Percentiles rank a stretch among this genome's conserved stretches.
Conservation (phyloP, 2,329 filamentous ascomycete species). For the Talaromyces sp. region DNA sequence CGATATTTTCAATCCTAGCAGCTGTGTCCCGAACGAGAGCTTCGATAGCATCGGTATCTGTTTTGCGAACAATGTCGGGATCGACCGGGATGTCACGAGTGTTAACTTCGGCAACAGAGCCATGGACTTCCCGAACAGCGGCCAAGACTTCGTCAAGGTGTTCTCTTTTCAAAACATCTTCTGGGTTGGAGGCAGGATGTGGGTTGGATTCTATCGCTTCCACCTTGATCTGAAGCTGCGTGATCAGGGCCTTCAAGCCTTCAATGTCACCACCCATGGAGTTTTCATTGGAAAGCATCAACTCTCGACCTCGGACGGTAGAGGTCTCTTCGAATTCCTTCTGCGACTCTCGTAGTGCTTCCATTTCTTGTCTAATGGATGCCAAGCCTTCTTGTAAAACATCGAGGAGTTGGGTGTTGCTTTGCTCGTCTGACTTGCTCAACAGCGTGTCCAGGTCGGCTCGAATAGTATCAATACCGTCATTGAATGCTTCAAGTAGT, state of each 20-base stretch:
- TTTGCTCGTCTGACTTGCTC: constrained; percentile 76
- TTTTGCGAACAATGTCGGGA: constrained; percentile 61
- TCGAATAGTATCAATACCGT: constrained; percentile 70
- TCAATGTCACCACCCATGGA: constrained; percentile 68
- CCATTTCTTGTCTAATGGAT: constrained; percentile 70
- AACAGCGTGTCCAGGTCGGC: constrained; percentile 68
- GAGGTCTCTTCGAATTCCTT: constrained; percentile 47
- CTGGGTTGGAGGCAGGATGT: constrained; percentile 28
- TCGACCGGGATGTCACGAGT: constrained; percentile 34
- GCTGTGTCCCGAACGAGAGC: constrained; percentile 87
- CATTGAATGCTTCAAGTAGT: constrained; percentile 57
- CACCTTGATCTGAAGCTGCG: constrained; percentile 76
- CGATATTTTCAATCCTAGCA: constrained; percentile 76
- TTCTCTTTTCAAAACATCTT: constrained; percentile 42
- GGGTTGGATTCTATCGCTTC: constrained; percentile 62
- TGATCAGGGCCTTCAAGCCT: constrained; percentile 76
- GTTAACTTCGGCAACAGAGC: constrained; percentile 50
- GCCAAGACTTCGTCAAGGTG: constrained; percentile 44
- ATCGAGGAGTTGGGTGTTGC: constrained; percentile 84
- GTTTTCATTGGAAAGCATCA: constrained; percentile 51
- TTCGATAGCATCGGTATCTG: constrained; percentile 87
- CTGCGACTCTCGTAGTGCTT: constrained; percentile 61
- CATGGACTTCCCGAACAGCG: constrained; percentile 51
- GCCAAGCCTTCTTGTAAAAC: constrained; percentile 78
- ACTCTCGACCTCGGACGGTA: constrained; percentile 48